Evolutionary conservation across 805 yeast genomes (phyloP).

Genomic region (Ogataea philodendri): DNA sequence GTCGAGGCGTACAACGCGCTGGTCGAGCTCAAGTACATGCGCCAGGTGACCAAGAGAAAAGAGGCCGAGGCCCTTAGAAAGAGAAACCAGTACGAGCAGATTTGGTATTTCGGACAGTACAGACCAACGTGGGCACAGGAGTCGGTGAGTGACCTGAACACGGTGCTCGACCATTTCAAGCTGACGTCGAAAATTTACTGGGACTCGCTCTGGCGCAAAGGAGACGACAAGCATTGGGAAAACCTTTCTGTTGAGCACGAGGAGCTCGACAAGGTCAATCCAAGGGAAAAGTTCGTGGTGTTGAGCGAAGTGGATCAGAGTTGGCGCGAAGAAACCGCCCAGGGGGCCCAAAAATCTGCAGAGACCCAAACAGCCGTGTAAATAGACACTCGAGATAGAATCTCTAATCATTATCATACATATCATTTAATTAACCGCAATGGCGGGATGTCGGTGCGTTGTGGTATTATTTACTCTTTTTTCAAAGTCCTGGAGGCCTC

Average conservation of each 20-base stretch:
- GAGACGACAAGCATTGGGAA: slow-evolving; percentile 75
- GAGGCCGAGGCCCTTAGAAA: slow-evolving; percentile 68
- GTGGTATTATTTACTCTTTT: background rate
- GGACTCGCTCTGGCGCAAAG: slow-evolving; percentile 88
- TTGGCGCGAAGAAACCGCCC: slow-evolving; percentile 28
- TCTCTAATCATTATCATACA: too few species aligned
- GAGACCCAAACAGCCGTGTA: slow-evolving; percentile 9
- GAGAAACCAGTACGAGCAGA: slow-evolving; percentile 71
- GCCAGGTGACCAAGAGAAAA: slow-evolving; percentile 60
- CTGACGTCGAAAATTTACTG: slow-evolving; percentile 58
- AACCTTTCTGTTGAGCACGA: slow-evolving; percentile 56
- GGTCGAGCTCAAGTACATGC: slow-evolving; percentile 66
- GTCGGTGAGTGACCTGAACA: slow-evolving; percentile 79
- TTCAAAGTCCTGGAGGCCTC: slow-evolving; percentile 3
- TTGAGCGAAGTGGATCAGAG: slow-evolving; percentile 55
- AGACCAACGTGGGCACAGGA: slow-evolving; percentile 91
- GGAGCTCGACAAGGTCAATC: slow-evolving; percentile 51
- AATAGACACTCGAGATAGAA: too few species aligned
- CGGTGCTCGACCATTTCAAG: slow-evolving; percentile 63
- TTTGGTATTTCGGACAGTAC: slow-evolving; percentile 84
- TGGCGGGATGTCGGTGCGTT: too few species aligned
- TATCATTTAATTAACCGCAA: too few species aligned
- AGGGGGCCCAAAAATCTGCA: slow-evolving; percentile 11
- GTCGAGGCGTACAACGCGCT: slow-evolving; percentile 72
- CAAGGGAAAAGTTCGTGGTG: slow-evolving; percentile 66